Evolutionary conservation across 352 stramenopile genomes (phyloP), one percentile per base, ranked within the genome.

Genomic region (Halophytophthora polymorphica): DNA sequence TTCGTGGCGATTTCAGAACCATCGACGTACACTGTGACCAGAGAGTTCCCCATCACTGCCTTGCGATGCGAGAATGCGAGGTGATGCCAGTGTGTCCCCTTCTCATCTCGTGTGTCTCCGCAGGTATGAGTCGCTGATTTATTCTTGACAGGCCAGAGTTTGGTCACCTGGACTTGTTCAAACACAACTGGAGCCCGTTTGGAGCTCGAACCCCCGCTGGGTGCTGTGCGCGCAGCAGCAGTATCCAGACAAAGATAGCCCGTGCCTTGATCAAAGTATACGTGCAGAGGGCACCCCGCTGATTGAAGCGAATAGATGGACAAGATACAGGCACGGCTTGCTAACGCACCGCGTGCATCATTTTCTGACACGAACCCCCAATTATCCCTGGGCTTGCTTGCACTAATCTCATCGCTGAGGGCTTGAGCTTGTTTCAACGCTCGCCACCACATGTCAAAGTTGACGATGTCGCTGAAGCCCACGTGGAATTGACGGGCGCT

Each of bases 1-100:
- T 90, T 91, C 2, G 80, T 84, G 21, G 67, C 66, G 12, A 91
- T 56, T 62, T 93, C 83, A 1, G 58, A 61, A 8, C 83, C 83
- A 46, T 93, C 83, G 43, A 93, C 79, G 35, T 79, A 93, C 0
- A 91, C 57, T 2, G 77, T 86, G n/a, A 88, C 49, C 15, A 79
- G 52, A 1, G 83, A 93, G 21, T 71, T 93, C 1, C 83, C 83
- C 5, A 93, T 64, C 1, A 88, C 72, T 6, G 72, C 50, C 58
- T 88, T 89, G 2, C 76, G 76, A 43, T 93, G 83, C 6, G 77
- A 83, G 11, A 93, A 71, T 21, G 71, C 70, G 12, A 93, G 56
- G 23, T 93, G 83, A 45, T 91, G 80, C 83, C 83, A 93, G 22
- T 87, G 72, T 23, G 61, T 58, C 12, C 59, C 51, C 18, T 65